Evolutionary conservation across 192 early-diverging fungal species (phyloP), one percentile per base, ranked within the genome.

Genomic region (Backusella westeae): DNA sequence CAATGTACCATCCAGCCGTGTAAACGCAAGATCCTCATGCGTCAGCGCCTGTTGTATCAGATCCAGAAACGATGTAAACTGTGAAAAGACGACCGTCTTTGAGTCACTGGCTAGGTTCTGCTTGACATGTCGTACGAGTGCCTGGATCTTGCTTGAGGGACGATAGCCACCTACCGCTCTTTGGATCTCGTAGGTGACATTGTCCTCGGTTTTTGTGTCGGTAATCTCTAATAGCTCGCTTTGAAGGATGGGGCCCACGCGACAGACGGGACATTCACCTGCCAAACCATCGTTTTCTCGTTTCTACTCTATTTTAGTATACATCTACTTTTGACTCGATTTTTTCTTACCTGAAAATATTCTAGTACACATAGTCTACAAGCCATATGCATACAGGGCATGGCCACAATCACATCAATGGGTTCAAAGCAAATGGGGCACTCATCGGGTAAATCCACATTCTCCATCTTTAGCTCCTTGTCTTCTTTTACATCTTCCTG

Each of bases 31-130:
- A 2, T 85, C 86, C 14, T 89, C 85, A 39, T 84, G 73, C 34
- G 72, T 52, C 19, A 95, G 80, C 21, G 87, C 84, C 1, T 78
- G 78, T 69, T 89, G 89, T n/a, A 93, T 84, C 5, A 96, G 67
- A 71, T 94, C 90, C 26, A 98, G 86, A 87, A 97, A 92, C 6
- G 82, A 82, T 1, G 96, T 97, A 86, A 94, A 99, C 80, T 99
- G 97, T 21, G 96, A 97, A 78, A 98, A 99, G 0, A 99, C 91
- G 4, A 99, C 94, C 23, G 89, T 91, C 79, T 97, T 97, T 23
- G 29, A 73, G 2, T 72, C 71, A 6, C 41, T 41, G 34, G 52
- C 49, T 35, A 77, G 53, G n/a, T 77, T 65, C 34, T 73, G 56
- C n/a, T 66, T 79, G 46, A 89, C 42, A 65, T 85, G 76, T 7